Percentiles rank a stretch among this genome's conserved stretches.
phyloP scores from a whole-genome alignment of 306 rosid genomes.

The Quercus alba region DNA sequence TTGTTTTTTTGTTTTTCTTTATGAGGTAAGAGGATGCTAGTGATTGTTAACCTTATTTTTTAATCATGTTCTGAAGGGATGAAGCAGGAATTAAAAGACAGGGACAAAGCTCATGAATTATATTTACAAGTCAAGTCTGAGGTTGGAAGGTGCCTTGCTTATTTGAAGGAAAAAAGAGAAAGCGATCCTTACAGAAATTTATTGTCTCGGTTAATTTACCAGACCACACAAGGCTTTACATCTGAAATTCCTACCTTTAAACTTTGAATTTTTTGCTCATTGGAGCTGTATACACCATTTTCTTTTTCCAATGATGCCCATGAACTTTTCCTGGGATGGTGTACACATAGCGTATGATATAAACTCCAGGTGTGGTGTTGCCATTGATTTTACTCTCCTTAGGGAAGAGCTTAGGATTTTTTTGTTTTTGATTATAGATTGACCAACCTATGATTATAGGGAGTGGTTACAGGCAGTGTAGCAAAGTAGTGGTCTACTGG shows the following conservation, averaged over 20 bases:
- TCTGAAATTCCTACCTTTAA: constrained; percentile 82
- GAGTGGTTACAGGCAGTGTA: not conserved
- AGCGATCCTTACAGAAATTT: constrained; percentile 71
- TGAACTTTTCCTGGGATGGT: not conserved
- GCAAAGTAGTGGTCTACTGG: not conserved
- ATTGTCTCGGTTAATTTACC: constrained; percentile 58
- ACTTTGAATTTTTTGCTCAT: constrained; percentile 32
- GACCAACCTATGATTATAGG: not conserved
- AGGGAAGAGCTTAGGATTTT: not conserved
- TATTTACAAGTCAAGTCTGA: constrained; percentile 71
- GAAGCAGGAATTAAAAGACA: constrained; percentile 56
- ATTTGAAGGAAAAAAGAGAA: constrained; percentile 67
- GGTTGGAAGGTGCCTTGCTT: constrained; percentile 64
- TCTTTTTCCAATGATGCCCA: not conserved
- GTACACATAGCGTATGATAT: too few species aligned
- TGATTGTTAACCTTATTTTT: not conserved
- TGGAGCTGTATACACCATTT: not conserved
- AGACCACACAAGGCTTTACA: constrained; percentile 46
- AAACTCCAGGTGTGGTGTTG: too few species aligned
- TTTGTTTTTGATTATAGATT: not conserved
- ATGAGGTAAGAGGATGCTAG: not conserved
- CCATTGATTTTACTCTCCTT: not conserved
- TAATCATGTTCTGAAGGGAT: constrained; percentile 47
- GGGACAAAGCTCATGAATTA: constrained; percentile 49
- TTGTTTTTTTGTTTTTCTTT: not conserved